A percentile compares a stretch with the other conserved stretches of the same genome.
Evolutionary conservation across 257 asterid species (phyloP).

Genomic region (Solanum megistacrolobum): DNA sequence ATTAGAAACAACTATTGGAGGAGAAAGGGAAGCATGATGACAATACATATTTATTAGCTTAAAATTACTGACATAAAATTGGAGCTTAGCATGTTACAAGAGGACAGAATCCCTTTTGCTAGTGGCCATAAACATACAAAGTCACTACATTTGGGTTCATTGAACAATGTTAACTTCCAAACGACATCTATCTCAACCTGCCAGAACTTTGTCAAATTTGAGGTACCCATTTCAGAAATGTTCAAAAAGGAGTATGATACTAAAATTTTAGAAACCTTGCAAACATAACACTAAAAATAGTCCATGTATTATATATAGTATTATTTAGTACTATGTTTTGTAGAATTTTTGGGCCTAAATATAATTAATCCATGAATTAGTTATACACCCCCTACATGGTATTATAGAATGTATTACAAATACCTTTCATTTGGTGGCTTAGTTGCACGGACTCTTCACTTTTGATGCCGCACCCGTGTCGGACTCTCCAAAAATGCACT

Average conservation of each 20-base stretch:
- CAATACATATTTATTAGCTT: neutral
- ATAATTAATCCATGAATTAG: no score
- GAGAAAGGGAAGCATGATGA: neutral
- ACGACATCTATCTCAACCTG: neutral
- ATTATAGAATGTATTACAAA: no score
- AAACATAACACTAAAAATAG: neutral
- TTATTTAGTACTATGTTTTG: no score
- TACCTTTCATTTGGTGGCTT: no score
- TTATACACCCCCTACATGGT: no score
- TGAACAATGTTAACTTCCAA: neutral
- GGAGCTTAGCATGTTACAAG: neutral
- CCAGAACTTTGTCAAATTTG: neutral
- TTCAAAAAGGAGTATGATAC: neutral
- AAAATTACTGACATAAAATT: neutral
- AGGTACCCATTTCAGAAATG: neutral
- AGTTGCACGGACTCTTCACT: no score
- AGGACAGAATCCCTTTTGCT: neutral
- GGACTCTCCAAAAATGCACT: no score
- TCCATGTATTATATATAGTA: no score
- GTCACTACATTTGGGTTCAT: neutral
- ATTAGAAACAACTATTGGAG: neutral
- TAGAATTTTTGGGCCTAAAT: no score
- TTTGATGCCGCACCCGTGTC: no score
- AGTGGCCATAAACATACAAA: neutral
- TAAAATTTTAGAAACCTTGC: neutral